A percentile compares a stretch with the other conserved stretches of the same genome.
These are phyloP conservation scores for Calonectria ilicicola DNA, from an alignment of 2,329 filamentous ascomycete genomes.

Conservation along the genomic window DNA sequence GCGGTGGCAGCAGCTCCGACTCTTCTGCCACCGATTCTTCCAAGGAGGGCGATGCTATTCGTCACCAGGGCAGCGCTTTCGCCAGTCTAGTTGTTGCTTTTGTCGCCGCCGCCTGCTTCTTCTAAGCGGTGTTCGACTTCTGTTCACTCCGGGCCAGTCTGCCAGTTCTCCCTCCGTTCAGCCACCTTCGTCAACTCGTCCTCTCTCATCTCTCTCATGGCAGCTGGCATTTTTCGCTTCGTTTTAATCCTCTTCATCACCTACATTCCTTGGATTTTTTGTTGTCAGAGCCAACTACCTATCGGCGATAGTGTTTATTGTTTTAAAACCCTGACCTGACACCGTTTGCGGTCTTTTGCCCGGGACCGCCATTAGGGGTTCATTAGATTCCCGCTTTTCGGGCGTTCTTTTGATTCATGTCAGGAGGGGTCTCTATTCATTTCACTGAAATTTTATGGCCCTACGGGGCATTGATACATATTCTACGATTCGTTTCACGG, in stretches of 20 bases:
- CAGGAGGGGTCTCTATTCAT: constrained; percentile 14
- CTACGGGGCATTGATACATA: constrained; percentile 40
- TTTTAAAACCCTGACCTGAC: constrained; percentile 28
- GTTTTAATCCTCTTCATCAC: constrained; percentile 29
- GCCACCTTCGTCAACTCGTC: constrained; percentile 20
- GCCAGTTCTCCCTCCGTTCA: constrained; percentile 19
- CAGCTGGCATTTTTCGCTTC: constrained; percentile 42
- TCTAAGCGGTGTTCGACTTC: constrained; percentile 46
- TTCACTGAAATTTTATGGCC: constrained; percentile 25
- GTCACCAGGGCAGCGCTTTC: constrained; percentile 62
- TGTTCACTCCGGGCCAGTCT: constrained; percentile 33
- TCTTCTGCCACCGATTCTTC: constrained; percentile 47
- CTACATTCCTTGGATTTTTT: constrained; percentile 38
- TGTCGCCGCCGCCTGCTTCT: constrained; percentile 63
- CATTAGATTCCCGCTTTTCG: constrained; percentile 3
- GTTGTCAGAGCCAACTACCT: constrained; percentile 41
- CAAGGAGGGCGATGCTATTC: constrained; percentile 59
- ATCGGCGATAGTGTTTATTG: constrained; percentile 52
- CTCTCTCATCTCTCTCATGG: constrained; percentile 15
- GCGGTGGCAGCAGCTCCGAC: constrained; percentile 37
- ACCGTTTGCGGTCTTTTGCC: neutral
- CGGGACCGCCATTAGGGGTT: neutral
- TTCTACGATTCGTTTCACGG: constrained; percentile 45
- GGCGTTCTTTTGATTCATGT: constrained; percentile 29
- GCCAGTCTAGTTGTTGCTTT: constrained; percentile 68